These are phyloP conservation scores for Tolypocladium amazonense DNA, from an alignment of 2,329 filamentous ascomycete genomes.

Conservation along the genomic window DNA sequence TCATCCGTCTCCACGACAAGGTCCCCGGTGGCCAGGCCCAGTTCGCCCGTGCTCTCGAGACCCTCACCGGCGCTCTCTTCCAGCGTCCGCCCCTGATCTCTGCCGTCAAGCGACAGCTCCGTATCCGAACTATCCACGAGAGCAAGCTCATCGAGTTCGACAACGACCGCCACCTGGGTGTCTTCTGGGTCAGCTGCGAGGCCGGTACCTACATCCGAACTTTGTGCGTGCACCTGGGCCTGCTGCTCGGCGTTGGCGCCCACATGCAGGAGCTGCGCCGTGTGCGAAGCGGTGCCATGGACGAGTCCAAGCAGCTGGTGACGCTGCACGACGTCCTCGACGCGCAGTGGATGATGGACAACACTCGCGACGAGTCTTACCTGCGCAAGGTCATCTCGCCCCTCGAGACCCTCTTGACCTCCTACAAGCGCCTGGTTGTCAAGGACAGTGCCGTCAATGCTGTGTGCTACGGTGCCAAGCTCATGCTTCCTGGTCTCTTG, in stretches of 20 bases:
- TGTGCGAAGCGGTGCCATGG: conserved; percentile 91
- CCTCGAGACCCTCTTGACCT: conserved; percentile 80
- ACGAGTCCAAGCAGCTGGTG: conserved; percentile 78
- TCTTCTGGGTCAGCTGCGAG: conserved; percentile 99
- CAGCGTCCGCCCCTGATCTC: conserved; percentile 87
- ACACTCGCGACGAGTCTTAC: conserved; percentile 88
- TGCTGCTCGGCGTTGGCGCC: conserved; percentile 68
- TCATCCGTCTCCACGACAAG: conserved; percentile 92
- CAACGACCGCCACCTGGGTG: conserved; percentile 92
- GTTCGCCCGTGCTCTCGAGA: conserved; percentile 88
- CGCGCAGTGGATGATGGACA: conserved; percentile 93
- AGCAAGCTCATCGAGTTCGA: conserved; percentile 96
- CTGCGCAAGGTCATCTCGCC: conserved; percentile 85
- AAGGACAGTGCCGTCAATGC: conserved; percentile 81
- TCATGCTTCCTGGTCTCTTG: conserved; percentile 94
- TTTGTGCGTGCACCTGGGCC: conserved; percentile 85
- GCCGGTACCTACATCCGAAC: conserved; percentile 97
- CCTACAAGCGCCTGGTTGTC: conserved; percentile 94
- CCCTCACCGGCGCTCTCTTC: conserved; percentile 91
- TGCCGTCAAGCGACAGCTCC: conserved; percentile 95
- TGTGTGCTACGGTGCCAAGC: conserved; percentile 96
- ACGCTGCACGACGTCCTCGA: conserved; percentile 83
- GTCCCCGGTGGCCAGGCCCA: conserved; percentile 87
- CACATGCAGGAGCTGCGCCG: conserved; percentile 98
- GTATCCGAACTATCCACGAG: conserved; percentile 96